These are phyloP conservation scores for Aspergillus sp. DNA, from an alignment of 2,329 filamentous ascomycete species.

Conservation along the genomic window DNA sequence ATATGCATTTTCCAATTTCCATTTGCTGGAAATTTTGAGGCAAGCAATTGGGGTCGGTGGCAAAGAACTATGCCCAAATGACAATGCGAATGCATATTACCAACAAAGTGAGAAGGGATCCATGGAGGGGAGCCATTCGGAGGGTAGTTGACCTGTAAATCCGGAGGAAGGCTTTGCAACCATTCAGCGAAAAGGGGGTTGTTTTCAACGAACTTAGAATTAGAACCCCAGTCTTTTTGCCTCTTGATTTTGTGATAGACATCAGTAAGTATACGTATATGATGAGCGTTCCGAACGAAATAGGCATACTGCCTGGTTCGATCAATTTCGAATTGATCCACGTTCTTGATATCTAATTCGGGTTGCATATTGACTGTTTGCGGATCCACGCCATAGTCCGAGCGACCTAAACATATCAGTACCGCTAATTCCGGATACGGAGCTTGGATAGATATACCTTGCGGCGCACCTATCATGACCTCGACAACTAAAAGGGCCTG, in stretches of 20 bases:
- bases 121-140: slow-evolving; percentile 77
- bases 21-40: slow-evolving; percentile 68
- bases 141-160: slow-evolving; percentile 76
- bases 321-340: slow-evolving; percentile 73
- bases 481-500: slow-evolving; percentile 83
- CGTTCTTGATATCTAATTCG: slow-evolving; percentile 61
- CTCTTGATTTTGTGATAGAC: slow-evolving; percentile 73
- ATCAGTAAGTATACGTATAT: slow-evolving; percentile 74
- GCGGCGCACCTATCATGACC: slow-evolving; percentile 88
- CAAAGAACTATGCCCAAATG: slow-evolving; percentile 83
- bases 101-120: slow-evolving; percentile 82
- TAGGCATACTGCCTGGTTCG: slow-evolving; percentile 83
- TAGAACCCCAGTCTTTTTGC: slow-evolving; percentile 80
- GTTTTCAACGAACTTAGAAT: slow-evolving; percentile 77
- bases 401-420: slow-evolving; percentile 59
- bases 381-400: slow-evolving; percentile 72
- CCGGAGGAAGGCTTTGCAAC: slow-evolving; percentile 72
- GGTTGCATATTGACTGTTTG: slow-evolving; percentile 75
- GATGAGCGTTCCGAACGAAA: slow-evolving; percentile 73
- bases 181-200: slow-evolving; percentile 76
- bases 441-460: slow-evolving; percentile 60
- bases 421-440: not conserved
- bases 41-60: slow-evolving; percentile 79
- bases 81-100: slow-evolving; percentile 87
- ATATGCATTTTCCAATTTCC: slow-evolving; percentile 86